Conservation (phyloP, 371 early-diverging fungal species). For the Chytridiales sp. region DNA sequence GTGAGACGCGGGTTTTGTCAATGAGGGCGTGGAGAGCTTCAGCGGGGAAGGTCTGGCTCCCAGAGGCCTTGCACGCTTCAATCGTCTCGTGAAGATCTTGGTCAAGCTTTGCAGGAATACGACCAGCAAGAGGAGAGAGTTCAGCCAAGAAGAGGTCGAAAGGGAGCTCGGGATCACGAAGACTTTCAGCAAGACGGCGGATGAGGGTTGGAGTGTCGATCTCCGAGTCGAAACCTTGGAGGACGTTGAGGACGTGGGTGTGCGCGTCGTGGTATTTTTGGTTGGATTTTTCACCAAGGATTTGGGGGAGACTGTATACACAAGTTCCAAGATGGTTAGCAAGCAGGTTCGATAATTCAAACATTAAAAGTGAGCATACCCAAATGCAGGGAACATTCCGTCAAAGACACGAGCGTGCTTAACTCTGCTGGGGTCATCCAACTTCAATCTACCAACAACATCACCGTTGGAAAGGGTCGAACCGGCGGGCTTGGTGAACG, state of each 20-base stretch:
- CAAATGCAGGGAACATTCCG: constrained; percentile 75
- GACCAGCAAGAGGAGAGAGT: constrained; percentile 79
- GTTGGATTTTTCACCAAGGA: constrained; percentile 55
- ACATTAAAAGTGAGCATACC: constrained; percentile 54
- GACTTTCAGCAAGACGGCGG: constrained; percentile 71
- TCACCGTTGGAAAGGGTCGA: constrained; percentile 86
- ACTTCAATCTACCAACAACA: constrained; percentile 83
- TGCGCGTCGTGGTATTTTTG: constrained; percentile 73
- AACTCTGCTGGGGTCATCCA: constrained; percentile 92
- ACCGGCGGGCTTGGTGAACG: constrained; percentile 88
- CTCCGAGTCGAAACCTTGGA: constrained; percentile 88
- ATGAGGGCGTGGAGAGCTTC: constrained; percentile 65
- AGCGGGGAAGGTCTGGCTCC: constrained; percentile 66
- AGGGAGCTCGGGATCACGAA: constrained; percentile 81
- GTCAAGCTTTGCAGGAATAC: constrained; percentile 81
- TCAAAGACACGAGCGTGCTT: constrained; percentile 86
- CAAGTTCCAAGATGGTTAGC: background rate
- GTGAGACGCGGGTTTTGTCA: constrained; percentile 53
- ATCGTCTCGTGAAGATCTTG: constrained; percentile 32
- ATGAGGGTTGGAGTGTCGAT: constrained; percentile 65
- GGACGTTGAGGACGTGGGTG: constrained; percentile 66
- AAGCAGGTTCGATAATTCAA: background rate
- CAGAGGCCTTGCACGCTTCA: constrained; percentile 18
- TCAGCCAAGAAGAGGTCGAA: constrained; percentile 78
- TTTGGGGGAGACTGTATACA: constrained; percentile 35